A percentile compares a stretch with the other conserved stretches of the same genome.
Conservation (phyloP, 768 basidiomycete genomes). For the Asterophora lycoperdoides region DNA sequence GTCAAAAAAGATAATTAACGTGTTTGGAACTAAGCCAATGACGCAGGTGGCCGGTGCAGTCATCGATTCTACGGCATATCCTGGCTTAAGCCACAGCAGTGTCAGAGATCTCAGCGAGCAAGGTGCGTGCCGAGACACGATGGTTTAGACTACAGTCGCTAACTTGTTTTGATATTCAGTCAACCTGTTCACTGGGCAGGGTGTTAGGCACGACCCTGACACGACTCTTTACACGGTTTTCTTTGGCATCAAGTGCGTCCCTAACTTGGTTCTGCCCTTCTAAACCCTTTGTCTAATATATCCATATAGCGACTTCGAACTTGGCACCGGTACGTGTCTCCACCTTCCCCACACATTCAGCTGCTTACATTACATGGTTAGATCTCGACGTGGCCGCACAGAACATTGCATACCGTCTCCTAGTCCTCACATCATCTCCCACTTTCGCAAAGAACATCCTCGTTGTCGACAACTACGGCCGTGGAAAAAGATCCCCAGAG, state of each 20-base stretch:
- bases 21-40: background rate
- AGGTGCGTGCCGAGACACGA: slow-evolving; percentile 13
- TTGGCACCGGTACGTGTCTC: slow-evolving; percentile 28
- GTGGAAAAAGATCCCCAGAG: slow-evolving; percentile 32
- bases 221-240: slow-evolving; percentile 49
- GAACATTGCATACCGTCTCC: slow-evolving; percentile 36
- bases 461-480: slow-evolving; percentile 49
- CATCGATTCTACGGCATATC: slow-evolving; percentile 24
- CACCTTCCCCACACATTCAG: slow-evolving; percentile 13
- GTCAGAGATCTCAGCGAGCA: slow-evolving; percentile 24
- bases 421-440: slow-evolving; percentile 38
- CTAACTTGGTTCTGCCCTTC: background rate
- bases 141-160: background rate
- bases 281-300: background rate
- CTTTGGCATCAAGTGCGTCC: slow-evolving; percentile 49
- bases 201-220: slow-evolving; percentile 26
- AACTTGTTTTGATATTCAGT: slow-evolving; percentile 7
- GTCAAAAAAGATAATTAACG: slow-evolving; percentile 8
- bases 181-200: slow-evolving; percentile 19
- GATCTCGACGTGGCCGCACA: slow-evolving; percentile 32
- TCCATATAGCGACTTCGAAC: slow-evolving; percentile 35
- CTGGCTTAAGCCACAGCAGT: slow-evolving; percentile 5
- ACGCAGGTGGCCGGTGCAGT: slow-evolving; percentile 25
- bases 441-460: slow-evolving; percentile 47
- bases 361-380: slow-evolving; percentile 19